Evolutionary conservation across 805 yeast species (phyloP), one percentile per base, ranked within the genome.

Genomic region (Saccharomyces mikatae): DNA sequence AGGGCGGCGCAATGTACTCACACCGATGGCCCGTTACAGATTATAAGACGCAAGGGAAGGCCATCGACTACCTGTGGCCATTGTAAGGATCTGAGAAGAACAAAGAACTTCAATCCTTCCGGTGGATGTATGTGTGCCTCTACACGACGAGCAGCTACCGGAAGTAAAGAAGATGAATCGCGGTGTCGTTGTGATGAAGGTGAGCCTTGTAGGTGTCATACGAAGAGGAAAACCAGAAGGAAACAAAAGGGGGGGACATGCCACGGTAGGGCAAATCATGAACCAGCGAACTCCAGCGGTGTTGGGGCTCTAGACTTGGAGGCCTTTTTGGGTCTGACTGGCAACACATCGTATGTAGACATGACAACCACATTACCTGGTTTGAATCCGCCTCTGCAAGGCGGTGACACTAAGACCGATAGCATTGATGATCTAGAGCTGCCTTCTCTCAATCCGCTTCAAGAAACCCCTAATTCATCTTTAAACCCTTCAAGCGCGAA

Each of bases 11-110:
- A 94, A 1, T 92, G 99, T 71, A 82, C 85, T 46, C 99, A 92
- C 68, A 82, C 90, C 0, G 96, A 94, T 61, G 88, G 89, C 65
- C 94, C 94, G 3, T 74, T 92, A 61, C 83, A 87, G 64, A 86
- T 86, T 86, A 90, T 92, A 69, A 92, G 91, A 67, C 96, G 95
- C 28, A 94, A 91, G 68, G 99, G 99, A 2, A 76, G 99, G 53
- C 99, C 99, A 1, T 83, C 96, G 1, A 84, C 96, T 1, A 96
- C 89, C 65, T 92, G 98, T 65, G 75, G 78, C 41, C 95, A 88
- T 67, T 92, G 96, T 66, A 83, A 89, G 57, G 89, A 85, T 53
- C 80, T 84, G 60, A 74, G 96, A 32, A 83, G 81, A 64, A 63
- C 75, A 54, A 84, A 83, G 60, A 83, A 85, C 63, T 73, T 81